Conservation (phyloP, 164 flowering plant species). For the Tetracentron sinense region DNA sequence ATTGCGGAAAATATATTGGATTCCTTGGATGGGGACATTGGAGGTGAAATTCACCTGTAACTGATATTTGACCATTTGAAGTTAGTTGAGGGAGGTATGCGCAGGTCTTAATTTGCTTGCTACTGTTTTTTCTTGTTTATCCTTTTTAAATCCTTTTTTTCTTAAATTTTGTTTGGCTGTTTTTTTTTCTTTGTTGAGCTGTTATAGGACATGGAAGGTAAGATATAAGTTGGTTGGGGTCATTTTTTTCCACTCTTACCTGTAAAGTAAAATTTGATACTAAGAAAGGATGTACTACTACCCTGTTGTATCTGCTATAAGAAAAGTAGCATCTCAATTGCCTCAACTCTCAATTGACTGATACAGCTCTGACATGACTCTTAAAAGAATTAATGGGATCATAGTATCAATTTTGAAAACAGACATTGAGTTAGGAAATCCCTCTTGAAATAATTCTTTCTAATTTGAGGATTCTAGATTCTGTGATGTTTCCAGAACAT, state of each 20-base stretch:
- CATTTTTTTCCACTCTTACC: slow-evolving; percentile 36
- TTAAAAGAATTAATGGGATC: no score
- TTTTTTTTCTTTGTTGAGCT: slow-evolving; percentile 7
- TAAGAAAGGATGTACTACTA: slow-evolving; percentile 23
- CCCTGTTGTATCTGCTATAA: slow-evolving; percentile 46
- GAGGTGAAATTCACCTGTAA: slow-evolving; percentile 31
- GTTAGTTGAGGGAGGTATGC: slow-evolving; percentile 28
- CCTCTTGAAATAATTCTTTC: no score
- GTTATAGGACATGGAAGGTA: slow-evolving; percentile 35
- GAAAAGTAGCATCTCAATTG: slow-evolving; percentile 12
- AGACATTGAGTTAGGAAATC: no score
- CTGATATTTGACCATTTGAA: slow-evolving; percentile 33
- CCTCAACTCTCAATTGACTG: no score
- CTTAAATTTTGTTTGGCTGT: slow-evolving; percentile 1
- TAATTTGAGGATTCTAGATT: no score
- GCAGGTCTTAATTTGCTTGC: slow-evolving; percentile 32
- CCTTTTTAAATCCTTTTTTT: not conserved
- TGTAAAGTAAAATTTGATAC: slow-evolving; percentile 59
- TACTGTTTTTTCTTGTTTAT: slow-evolving; percentile 6
- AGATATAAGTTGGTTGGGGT: slow-evolving; percentile 33
- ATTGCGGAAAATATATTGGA: slow-evolving; percentile 16
- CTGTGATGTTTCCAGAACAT: no score
- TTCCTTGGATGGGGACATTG: slow-evolving; percentile 23
- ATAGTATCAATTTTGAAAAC: no score
- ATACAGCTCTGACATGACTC: no score